Conservation (phyloP, 2,329 filamentous ascomycete genomes). For the Tothia fuscella region DNA sequence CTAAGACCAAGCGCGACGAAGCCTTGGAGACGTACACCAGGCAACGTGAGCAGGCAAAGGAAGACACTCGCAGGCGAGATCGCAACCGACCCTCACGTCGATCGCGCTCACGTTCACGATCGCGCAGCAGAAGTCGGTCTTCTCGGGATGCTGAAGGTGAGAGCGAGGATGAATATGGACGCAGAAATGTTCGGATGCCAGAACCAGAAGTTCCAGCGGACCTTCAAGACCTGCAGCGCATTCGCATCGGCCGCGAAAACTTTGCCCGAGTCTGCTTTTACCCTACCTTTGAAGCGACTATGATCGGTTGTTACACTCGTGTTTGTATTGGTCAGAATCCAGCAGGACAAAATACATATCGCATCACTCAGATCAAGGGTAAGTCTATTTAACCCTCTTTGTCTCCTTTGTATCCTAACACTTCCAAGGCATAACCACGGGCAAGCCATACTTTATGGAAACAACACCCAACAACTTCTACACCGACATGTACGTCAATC, state of each 20-base stretch:
- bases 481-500: slow-evolving; percentile 73
- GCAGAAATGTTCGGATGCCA: slow-evolving; percentile 13
- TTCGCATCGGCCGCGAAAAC: slow-evolving; percentile 71
- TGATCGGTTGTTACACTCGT: slow-evolving; percentile 74
- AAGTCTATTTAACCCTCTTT: no score
- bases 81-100: slow-evolving; percentile 35
- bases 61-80: slow-evolving; percentile 38
- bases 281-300: slow-evolving; percentile 71
- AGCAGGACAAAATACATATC: slow-evolving; percentile 68
- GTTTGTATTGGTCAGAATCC: slow-evolving; percentile 70
- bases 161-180: slow-evolving; percentile 23
- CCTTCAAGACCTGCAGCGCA: slow-evolving; percentile 70
- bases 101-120: slow-evolving; percentile 25
- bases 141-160: slow-evolving; percentile 51
- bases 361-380: slow-evolving; percentile 82
- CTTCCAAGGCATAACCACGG: slow-evolving; percentile 63
- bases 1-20: slow-evolving; percentile 50
- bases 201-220: slow-evolving; percentile 52
- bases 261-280: slow-evolving; percentile 91
- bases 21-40: slow-evolving; percentile 60
- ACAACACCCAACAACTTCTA: slow-evolving; percentile 64
- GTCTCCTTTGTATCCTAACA: slow-evolving; percentile 17
- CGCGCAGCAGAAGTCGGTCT: slow-evolving; percentile 21
- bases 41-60: slow-evolving; percentile 48
- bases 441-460: slow-evolving; percentile 74